Base-by-base conservation (phyloP, 306 rosid species). In the Cicer arietinum region DNA sequence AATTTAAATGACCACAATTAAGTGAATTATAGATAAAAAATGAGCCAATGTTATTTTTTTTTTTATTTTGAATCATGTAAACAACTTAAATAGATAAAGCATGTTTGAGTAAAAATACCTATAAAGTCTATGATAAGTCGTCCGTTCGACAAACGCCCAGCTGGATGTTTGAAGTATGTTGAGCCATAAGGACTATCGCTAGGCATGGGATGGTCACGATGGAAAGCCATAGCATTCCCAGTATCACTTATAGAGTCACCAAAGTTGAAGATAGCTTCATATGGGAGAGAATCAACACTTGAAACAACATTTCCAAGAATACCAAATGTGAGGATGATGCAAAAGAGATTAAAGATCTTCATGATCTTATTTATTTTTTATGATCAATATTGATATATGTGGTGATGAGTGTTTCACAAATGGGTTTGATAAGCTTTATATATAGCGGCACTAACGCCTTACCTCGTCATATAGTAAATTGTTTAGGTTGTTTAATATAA, bases 121-220 rank as follows among this genome's bases (percentile, higher is more conserved):
- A 87, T 25, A 3, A 25, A 25, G 35, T 25, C 4, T 25, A 25
- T 25, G 4, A 25, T 25, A 25, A 25, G 35, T 3, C 91, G 78
- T 1, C 91, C 91, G 10, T 85, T 58, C 3, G 86, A 87, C 48
- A 39, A 70, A n/a, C 89, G 78, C 1, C 89, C 87, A 0, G 84
- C 77, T 4, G 85, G 46, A 10, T n/a, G 79, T 1, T 16, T 45
- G 46, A 88, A 88, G 66, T 78, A 88, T 65, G 87, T 88, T 41
- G 51, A 44, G 6, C 89, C 91, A 37, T 88, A 88, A 17, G 88
- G 89, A 8, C 54, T 68, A 3, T 79, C 78, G 5, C n/a, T 6
- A 18, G 57, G 8, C 7, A 41, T 7, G 5, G 10, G 8, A 5
- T 3, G 67, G n/a, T 30, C 35, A 59, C 1, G 5, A 6, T 71